Evolutionary conservation across 2,329 filamentous ascomycete genomes (phyloP).

Genomic region (Trichoderma sp.): DNA sequence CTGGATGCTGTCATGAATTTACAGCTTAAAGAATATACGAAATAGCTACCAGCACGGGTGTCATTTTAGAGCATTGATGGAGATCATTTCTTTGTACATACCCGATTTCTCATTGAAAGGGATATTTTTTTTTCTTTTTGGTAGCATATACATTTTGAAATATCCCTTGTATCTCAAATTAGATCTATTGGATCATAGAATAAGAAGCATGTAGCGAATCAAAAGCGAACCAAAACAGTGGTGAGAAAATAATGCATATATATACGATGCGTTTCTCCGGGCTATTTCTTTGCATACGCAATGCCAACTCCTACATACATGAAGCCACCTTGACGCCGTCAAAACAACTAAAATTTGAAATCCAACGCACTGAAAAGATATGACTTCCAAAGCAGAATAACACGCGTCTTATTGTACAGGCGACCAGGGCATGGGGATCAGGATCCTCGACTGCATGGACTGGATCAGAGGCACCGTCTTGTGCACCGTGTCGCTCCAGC

Average conservation of each 20-base stretch:
- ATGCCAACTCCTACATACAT: conserved; percentile 35
- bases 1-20: conserved; percentile 78
- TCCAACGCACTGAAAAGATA: conserved; percentile 11
- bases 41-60: background rate
- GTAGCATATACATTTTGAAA: background rate
- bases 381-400: conserved; percentile 2
- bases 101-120: background rate
- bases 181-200: background rate
- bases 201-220: background rate
- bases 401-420: conserved; percentile 70
- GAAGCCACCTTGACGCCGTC: conserved; percentile 33
- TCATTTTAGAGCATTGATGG: background rate
- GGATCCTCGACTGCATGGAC: conserved; percentile 89
- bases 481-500: conserved; percentile 97
- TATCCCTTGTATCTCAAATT: background rate
- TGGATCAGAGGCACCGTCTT: conserved; percentile 98
- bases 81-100: conserved; percentile 14
- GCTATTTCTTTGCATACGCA: conserved; percentile 17
- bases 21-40: conserved; percentile 35
- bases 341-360: conserved; percentile 3
- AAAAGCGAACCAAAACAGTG: background rate
- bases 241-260: background rate
- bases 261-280: conserved; percentile 13
- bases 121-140: background rate
- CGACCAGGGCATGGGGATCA: conserved; percentile 96